phyloP scores from a whole-genome alignment of 768 basidiomycete species.

The Dioszegia aurantiaca region DNA sequence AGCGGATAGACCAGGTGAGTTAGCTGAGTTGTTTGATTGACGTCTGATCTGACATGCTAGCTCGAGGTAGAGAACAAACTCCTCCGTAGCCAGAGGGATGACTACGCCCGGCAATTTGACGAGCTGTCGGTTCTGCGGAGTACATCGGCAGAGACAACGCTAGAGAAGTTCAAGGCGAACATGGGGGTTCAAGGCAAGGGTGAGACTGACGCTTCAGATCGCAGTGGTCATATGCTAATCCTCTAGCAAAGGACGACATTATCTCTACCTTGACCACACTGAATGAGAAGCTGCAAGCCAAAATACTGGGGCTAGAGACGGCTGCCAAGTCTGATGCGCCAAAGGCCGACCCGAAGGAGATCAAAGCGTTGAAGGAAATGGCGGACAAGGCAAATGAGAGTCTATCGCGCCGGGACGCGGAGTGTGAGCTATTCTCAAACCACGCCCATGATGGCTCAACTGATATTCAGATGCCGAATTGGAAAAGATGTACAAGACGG shows the following conservation, averaged over 20 bases:
- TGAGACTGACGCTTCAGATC: conserved; percentile 15
- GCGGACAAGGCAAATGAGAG: conserved; percentile 23
- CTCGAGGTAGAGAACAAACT: conserved; percentile 34
- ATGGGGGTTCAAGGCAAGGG: conserved; percentile 35
- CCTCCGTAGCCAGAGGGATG: conserved; percentile 38
- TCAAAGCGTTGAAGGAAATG: conserved; percentile 39
- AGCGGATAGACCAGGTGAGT: conserved; percentile 6
- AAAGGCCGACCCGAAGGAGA: conserved; percentile 39
- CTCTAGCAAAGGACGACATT: conserved; percentile 46
- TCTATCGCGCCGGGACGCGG: conserved; percentile 32
- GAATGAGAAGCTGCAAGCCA: conserved; percentile 43
- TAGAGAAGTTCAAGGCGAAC: conserved; percentile 45
- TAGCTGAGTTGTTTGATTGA: not conserved
- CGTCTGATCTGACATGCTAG: conserved; percentile 13
- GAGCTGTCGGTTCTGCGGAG: conserved; percentile 35
- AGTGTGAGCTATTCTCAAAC: conserved; percentile 47
- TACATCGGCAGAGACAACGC: conserved; percentile 29
- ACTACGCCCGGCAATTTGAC: conserved; percentile 45
- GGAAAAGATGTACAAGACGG: conserved; percentile 42
- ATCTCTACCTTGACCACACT: conserved; percentile 36
- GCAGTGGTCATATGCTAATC: not conserved
- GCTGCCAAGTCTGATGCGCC: conserved; percentile 8
- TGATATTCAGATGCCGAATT: conserved; percentile 24
- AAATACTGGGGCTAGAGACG: conserved; percentile 32
- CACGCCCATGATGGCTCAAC: too few relatives aligned